Percentiles rank a stretch among this genome's conserved stretches.
Evolutionary conservation across 192 early-diverging fungal species (phyloP).

Genomic region (Coemansia sp.): DNA sequence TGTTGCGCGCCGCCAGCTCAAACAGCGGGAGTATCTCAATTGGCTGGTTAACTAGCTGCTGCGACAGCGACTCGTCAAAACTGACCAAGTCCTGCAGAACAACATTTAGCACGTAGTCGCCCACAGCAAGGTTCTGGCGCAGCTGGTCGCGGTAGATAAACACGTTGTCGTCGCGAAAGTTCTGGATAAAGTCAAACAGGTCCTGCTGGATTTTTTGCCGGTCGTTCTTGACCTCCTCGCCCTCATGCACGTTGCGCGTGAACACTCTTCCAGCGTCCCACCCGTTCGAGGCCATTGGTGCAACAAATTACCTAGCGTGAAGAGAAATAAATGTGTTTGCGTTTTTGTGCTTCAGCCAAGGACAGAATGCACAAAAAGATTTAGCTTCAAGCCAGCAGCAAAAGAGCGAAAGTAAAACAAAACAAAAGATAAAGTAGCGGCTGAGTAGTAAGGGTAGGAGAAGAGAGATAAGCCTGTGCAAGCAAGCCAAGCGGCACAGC

Average conservation of each 20-base stretch:
- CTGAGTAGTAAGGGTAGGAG: not conserved
- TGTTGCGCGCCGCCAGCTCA: slow-evolving; percentile 78
- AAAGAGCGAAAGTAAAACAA: too few relatives aligned
- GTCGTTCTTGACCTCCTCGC: slow-evolving; percentile 58
- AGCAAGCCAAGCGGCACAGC: not conserved
- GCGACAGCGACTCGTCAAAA: slow-evolving; percentile 82
- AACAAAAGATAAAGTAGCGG: not conserved
- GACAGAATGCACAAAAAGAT: not conserved
- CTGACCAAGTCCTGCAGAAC: slow-evolving; percentile 81
- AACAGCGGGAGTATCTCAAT: slow-evolving; percentile 82
- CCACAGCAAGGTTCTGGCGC: slow-evolving; percentile 74
- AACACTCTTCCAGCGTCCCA: slow-evolving; percentile 83
- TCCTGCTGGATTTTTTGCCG: slow-evolving; percentile 61
- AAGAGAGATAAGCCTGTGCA: slow-evolving; percentile 5
- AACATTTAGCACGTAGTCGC: slow-evolving; percentile 80
- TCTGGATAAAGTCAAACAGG: slow-evolving; percentile 81
- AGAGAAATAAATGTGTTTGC: not conserved
- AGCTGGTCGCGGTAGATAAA: slow-evolving; percentile 94
- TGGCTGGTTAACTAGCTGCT: slow-evolving; percentile 75
- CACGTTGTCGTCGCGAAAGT: slow-evolving; percentile 79
- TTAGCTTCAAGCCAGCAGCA: not conserved
- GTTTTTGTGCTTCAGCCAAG: not conserved
- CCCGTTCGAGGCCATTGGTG: slow-evolving; percentile 48
- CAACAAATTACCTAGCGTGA: not conserved
- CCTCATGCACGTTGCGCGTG: slow-evolving; percentile 65